Base-by-base conservation (phyloP, 805 yeast species). In the Ogataea paraovalis region DNA sequence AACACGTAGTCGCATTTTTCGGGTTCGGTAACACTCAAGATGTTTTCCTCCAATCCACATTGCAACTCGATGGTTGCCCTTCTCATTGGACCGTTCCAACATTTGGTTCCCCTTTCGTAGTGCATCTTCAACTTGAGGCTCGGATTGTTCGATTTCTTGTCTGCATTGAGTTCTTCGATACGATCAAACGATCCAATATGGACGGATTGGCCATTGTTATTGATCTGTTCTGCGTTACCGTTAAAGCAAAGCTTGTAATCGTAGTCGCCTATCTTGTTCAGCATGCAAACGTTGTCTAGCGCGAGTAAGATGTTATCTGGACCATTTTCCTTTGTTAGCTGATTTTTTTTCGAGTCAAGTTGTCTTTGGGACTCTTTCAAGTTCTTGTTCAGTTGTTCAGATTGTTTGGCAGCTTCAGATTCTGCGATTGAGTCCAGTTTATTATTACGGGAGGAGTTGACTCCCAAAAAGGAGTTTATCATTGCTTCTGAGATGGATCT, bases 71-170 rank as follows among this genome's bases (percentile, higher is more conserved):
- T 83, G 9, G 64, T 67, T 1, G 88, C 91, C 30, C 84, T 76
- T 64, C 99, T 79, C 25, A 70, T 64, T 4, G 97, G 97, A 0
- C 99, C 99, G 62, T 90, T 87, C 97, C 98, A 92, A 66, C 99
- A 94, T 60, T 74, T 78, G 38, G 81, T 82, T 19, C 99, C 99
- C 18, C 71, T 60, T 3, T 65, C 70, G 60, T 73, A 94, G 7
- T 46, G 28, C 5, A 67, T 34, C 12, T 47, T 52, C 5, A 67
- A 32, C 12, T 47, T 52, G 23, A 61, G 48, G 12, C 44, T 39
- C 7, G 28, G 7, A 25, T 25, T n/a, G n/a, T n/a, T n/a, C n/a
- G n/a, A n/a, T n/a, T 46, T 42, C 2, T 45, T 45, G 3, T 49
- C 52, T 6, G 48, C 52, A 22, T 39, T 14, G 8, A 5, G 9